These are phyloP conservation scores for Suhomyces guaymorum DNA, from an alignment of 1,139 yeast genomes.

Conservation along the genomic window DNA sequence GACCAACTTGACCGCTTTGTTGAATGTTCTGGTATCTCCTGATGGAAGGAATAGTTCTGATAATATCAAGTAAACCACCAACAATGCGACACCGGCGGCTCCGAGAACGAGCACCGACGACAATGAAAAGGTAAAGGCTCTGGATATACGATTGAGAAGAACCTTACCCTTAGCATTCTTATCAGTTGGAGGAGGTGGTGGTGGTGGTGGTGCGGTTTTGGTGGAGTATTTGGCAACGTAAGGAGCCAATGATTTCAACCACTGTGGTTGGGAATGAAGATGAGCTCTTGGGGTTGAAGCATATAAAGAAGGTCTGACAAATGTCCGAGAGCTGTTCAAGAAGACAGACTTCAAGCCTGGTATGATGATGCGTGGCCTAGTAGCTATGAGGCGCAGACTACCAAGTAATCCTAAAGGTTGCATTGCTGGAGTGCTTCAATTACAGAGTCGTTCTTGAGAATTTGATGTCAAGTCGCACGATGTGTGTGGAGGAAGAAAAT, in stretches of 20 bases:
- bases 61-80: conserved; percentile 74
- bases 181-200: conserved; percentile 42
- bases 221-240: conserved; percentile 7
- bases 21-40: conserved; percentile 88
- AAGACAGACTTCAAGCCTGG: conserved; percentile 1
- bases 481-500: no score
- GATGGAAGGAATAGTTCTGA: conserved; percentile 83
- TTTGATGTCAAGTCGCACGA: no score
- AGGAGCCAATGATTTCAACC: conserved; percentile 5
- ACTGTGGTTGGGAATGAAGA: background rate
- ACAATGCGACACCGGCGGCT: conserved; percentile 64
- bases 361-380: conserved; percentile 1
- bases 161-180: conserved; percentile 43
- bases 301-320: conserved; percentile 2
- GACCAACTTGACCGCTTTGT: conserved; percentile 75
- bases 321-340: conserved; percentile 2
- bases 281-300: background rate
- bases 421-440: no score
- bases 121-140: conserved; percentile 61
- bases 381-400: conserved; percentile 2
- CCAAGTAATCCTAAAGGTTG: no score
- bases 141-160: conserved; percentile 42
- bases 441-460: no score
- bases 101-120: conserved; percentile 65
- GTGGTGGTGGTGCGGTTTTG: conserved; percentile 24